phyloP scores from a whole-genome alignment of 768 basidiomycete genomes.

The Leccinum rimulosum region DNA sequence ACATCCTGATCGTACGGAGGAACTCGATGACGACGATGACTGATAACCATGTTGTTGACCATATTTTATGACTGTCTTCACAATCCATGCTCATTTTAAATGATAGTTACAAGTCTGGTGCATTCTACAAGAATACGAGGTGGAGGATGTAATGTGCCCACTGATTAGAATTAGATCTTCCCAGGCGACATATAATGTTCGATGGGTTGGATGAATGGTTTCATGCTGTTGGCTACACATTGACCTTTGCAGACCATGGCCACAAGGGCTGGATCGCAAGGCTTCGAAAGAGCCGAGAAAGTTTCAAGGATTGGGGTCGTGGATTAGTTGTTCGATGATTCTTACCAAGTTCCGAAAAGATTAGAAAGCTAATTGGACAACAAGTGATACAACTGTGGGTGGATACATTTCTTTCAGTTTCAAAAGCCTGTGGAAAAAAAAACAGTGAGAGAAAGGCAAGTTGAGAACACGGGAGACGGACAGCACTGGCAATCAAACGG shows the following conservation, averaged over 20 bases:
- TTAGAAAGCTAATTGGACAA: not conserved
- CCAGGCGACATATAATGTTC: constrained; percentile 25
- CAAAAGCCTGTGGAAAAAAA: constrained; percentile 25
- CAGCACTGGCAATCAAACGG: constrained; percentile 91
- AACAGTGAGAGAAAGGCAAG: not conserved
- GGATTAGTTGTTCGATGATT: not conserved
- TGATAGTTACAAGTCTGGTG: not conserved
- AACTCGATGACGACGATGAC: constrained; percentile 50
- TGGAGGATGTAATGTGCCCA: constrained; percentile 23
- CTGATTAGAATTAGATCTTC: constrained; percentile 7
- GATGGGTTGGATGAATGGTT: constrained; percentile 19
- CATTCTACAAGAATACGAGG: constrained; percentile 2
- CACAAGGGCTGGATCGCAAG: constrained; percentile 37
- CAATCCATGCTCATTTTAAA: not conserved
- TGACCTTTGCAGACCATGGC: constrained; percentile 53
- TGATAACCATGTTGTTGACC: constrained; percentile 2
- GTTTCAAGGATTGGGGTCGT: not conserved
- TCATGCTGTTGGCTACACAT: constrained; percentile 56
- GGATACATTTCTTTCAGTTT: constrained; percentile 5
- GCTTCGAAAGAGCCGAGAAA: constrained; percentile 57
- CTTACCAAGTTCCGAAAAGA: not conserved
- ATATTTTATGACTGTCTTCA: not conserved
- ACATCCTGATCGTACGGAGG: constrained; percentile 26
- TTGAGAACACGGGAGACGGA: constrained; percentile 37
- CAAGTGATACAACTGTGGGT: not conserved